Percentiles rank a stretch among this genome's conserved stretches.
Evolutionary conservation across 2,329 filamentous ascomycete species (phyloP).

Genomic region (Penicillium sp.): DNA sequence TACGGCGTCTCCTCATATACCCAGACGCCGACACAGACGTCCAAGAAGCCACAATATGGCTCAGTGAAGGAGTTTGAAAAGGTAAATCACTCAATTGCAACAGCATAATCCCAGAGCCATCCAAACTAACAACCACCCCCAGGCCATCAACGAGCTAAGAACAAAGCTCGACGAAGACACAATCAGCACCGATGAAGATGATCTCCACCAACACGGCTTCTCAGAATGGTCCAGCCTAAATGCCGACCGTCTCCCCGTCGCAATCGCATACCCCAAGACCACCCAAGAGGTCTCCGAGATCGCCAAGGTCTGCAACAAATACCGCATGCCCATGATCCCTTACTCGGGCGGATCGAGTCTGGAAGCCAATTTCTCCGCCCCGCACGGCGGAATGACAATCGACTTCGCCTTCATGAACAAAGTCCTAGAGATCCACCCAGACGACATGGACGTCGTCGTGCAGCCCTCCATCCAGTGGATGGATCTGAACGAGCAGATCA

Average conservation of each 20-base stretch:
- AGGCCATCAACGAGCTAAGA: constrained; percentile 58
- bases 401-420: constrained; percentile 87
- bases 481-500: constrained; percentile 73
- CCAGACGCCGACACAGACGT: constrained; percentile 16
- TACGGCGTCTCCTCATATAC: constrained; percentile 50
- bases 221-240: constrained; percentile 72
- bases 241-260: constrained; percentile 60
- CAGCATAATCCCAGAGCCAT: background rate
- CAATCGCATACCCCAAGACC: constrained; percentile 61
- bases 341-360: constrained; percentile 84
- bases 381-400: constrained; percentile 81
- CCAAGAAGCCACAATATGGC: constrained; percentile 35
- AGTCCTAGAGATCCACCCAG: constrained; percentile 73
- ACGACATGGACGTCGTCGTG: constrained; percentile 90
- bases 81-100: constrained; percentile 18
- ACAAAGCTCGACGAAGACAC: constrained; percentile 54
- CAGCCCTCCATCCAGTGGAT: constrained; percentile 94
- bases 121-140: constrained; percentile 1
- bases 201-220: constrained; percentile 62
- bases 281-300: constrained; percentile 65
- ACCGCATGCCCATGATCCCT: constrained; percentile 78
- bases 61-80: constrained; percentile 38
- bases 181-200: constrained; percentile 63
- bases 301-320: constrained; percentile 70
- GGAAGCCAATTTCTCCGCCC: constrained; percentile 86